A percentile compares a stretch with the other conserved stretches of the same genome.
Conservation (phyloP, 257 asterid species). For the Capsicum rhomboideum region DNA sequence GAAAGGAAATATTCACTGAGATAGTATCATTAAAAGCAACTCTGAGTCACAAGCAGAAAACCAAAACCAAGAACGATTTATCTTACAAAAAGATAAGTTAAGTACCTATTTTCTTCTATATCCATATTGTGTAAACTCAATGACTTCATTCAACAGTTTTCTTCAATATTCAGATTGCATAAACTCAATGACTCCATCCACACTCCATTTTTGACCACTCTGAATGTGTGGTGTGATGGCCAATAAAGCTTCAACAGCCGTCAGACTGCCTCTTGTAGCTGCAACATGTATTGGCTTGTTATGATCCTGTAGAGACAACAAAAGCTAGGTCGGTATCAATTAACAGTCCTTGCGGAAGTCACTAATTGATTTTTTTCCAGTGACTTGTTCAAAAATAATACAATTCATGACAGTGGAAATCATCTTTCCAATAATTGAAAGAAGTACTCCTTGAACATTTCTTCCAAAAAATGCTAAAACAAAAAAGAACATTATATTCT, state of each 20-base stretch:
- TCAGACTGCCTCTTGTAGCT: constrained; percentile 58
- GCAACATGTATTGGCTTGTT: constrained; percentile 73
- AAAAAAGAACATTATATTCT: too few relatives aligned
- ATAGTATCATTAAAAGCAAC: not conserved
- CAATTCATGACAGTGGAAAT: too few relatives aligned
- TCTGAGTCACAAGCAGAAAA: not conserved
- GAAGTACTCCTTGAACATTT: not conserved
- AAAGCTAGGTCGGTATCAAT: not conserved
- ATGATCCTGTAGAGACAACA: constrained; percentile 49
- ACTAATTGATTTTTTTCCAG: not conserved
- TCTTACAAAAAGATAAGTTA: not conserved
- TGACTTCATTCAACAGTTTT: constrained; percentile 65
- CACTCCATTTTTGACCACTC: constrained; percentile 52
- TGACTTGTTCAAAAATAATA: not conserved
- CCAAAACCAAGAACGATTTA: too few relatives aligned
- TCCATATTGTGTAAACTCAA: constrained; percentile 49
- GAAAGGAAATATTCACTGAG: not conserved
- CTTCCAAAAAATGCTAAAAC: not conserved
- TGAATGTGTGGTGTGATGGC: constrained; percentile 43
- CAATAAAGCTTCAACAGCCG: constrained; percentile 63
- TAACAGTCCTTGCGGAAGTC: not conserved
- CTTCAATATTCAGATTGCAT: too few relatives aligned
- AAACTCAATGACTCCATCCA: too few relatives aligned
- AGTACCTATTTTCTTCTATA: constrained; percentile 42
- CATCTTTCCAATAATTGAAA: not conserved